Percentiles rank a stretch among this genome's conserved stretches.
Evolutionary conservation across 352 stramenopile species (phyloP).

Genomic region (Globisporangium mamillatum): DNA sequence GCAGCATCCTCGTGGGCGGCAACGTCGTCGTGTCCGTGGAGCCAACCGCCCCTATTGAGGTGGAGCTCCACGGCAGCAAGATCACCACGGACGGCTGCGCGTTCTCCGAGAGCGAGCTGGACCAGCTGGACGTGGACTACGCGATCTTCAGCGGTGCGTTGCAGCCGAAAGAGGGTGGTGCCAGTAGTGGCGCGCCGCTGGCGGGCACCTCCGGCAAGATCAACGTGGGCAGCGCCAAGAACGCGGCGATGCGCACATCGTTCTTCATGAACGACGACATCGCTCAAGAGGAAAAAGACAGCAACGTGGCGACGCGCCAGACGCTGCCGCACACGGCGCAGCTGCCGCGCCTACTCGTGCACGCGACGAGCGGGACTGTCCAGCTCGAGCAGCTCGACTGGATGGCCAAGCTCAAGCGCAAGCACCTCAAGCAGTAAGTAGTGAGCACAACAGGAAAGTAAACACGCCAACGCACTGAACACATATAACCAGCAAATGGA

Average conservation of each 20-base stretch:
- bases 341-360: slow-evolving; percentile 40
- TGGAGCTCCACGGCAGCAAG: slow-evolving; percentile 64
- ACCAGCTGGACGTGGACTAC: slow-evolving; percentile 78
- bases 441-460: too few relatives aligned
- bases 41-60: slow-evolving; percentile 44
- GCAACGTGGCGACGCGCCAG: slow-evolving; percentile 1
- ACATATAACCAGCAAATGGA: not conserved
- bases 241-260: slow-evolving; percentile 68
- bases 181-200: not conserved
- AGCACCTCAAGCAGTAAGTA: slow-evolving; percentile 39
- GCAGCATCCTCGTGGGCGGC: slow-evolving; percentile 65
- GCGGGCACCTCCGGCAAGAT: slow-evolving; percentile 58
- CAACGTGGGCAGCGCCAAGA: slow-evolving; percentile 67
- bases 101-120: slow-evolving; percentile 50
- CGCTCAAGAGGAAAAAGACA: not conserved
- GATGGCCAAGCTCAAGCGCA: slow-evolving; percentile 82
- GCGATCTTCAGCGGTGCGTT: slow-evolving; percentile 61
- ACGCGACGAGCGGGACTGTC: slow-evolving; percentile 40
- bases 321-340: slow-evolving; percentile 8
- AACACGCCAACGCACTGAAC: not conserved
- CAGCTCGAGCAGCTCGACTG: slow-evolving; percentile 62
- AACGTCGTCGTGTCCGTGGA: slow-evolving; percentile 64
- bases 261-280: slow-evolving; percentile 58
- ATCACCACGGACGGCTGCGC: slow-evolving; percentile 41
- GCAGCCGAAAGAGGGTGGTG: slow-evolving; percentile 15